Evolutionary conservation across 495 filamentous ascomycete genomes (phyloP), one percentile per base, ranked within the genome.

Genomic region (Penicillium parvum): DNA sequence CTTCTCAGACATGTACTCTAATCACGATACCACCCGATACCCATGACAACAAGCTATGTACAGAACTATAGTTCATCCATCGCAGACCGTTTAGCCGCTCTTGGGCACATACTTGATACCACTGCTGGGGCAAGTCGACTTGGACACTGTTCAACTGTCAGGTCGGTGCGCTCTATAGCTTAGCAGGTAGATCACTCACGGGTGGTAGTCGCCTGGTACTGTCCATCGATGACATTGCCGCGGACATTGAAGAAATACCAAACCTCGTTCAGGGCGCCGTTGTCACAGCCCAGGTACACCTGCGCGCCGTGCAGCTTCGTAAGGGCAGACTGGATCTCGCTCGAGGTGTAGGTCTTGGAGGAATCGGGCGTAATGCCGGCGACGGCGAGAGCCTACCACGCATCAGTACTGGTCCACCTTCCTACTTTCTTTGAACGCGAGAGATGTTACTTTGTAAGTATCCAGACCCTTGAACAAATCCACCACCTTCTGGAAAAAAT

Each of bases 241-340:
- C 73, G 73, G 11, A 90, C 75, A 55, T 88, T 83, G 68, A 83
- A 91, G 49, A 78, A 78, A 58, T 91, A 91, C 77, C 81, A 89
- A 18, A 79, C 76, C 65, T 89, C 69, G 58, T 85, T 79, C 23
- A 92, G 64, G 18, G 69, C 61, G 26, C 68, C 64, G 32, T 61
- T 66, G 1, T 64, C 60, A 63, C 87, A 92, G 40, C 76, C 73
- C 12, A 92, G 58, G 35, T 81, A 79, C 1, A 84, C 83, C 19
- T 68, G 52, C 17, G 74, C 84, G 5, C 38, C 61, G 44, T 80
- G 82, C 49, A 77, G 70, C 7, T 50, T 47, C 26, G 70, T 65
- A 20, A 90, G 73, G 10, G 83, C 83, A 16, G 52, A 50, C 52
- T 83, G 68, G 47, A 90, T 81, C 12, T 78, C 71, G n/a, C 58